Base-by-base conservation (phyloP, 768 basidiomycete species). In the Tricholoma flavovirens region DNA sequence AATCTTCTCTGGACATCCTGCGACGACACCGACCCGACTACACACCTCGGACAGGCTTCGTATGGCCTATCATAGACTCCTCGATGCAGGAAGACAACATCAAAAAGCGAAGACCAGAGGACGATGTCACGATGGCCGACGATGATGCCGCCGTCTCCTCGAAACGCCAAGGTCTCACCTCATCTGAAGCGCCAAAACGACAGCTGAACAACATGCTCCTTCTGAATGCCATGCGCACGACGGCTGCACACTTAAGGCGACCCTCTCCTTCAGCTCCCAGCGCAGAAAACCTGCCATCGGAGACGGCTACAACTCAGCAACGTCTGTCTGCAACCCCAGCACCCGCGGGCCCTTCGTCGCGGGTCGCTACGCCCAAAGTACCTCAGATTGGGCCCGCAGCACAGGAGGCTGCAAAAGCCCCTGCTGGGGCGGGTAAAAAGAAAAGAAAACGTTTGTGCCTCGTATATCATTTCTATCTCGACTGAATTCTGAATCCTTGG, bases 31-130 rank as follows among this genome's bases (percentile, higher is more conserved):
- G 87, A 58, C 93, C 93, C 12, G 84, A 87, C 57, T 93, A 89
- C 69, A 90, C 88, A 10, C 91, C 92, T 49, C 81, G 88, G 45
- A 86, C 86, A 24, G 90, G 89, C 5, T 90, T 91, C 65, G 79
- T 86, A 1, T 95, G 92, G 92, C 90, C 92, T 46, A 85, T 93
- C 60, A 74, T 79, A 53, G 87, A 87, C 60, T 67, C 83, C 3
- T 73, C 81, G 22, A 56, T 77, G 1, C 61, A 75, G 8, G 72
- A 75, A 15, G 72, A 77, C 33, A 59, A 70, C 21, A 61, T 57
- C 43, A 82, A 84, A 62, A 83, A 67, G 60, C 68, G 69, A 42
- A 58, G 43, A 6, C 52, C 65, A 2, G 72, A 69, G 24, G 68
- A 67, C 32, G 64, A 71, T 49, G 56, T 60, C 35, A 52, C 59